A percentile compares a stretch with the other conserved stretches of the same genome.
phyloP scores from a whole-genome alignment of 305 asterid genomes.

The Striga hermonthica region DNA sequence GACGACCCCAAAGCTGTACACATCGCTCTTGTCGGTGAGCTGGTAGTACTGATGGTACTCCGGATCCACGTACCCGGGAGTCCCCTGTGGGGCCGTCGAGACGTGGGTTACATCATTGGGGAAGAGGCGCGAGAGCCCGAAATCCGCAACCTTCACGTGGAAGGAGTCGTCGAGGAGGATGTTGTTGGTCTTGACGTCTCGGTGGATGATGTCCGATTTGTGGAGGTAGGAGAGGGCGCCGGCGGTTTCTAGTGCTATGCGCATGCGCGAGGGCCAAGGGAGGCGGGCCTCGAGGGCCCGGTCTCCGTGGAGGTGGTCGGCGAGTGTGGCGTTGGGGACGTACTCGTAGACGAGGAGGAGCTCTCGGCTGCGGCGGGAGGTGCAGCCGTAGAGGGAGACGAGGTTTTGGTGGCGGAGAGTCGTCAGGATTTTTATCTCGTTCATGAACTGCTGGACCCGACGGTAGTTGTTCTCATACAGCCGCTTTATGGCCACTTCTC shows the following conservation, averaged over 20 bases:
- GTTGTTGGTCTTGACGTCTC: conserved; percentile 73
- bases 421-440: conserved; percentile 71
- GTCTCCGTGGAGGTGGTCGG: conserved; percentile 69
- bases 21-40: conserved; percentile 65
- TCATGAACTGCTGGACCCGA: conserved; percentile 65
- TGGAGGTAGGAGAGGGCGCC: conserved; percentile 69
- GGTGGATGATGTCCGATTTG: conserved; percentile 64
- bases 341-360: conserved; percentile 81
- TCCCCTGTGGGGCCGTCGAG: conserved; percentile 87
- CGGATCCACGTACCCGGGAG: conserved; percentile 83
- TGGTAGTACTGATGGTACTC: conserved; percentile 74
- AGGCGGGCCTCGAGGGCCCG: conserved; percentile 37
- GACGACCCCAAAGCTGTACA: conserved; percentile 79
- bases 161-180: conserved; percentile 58
- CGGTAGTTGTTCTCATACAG: conserved; percentile 66
- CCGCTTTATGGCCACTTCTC: conserved; percentile 77
- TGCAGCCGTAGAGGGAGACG: conserved; percentile 76
- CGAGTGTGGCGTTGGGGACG: conserved; percentile 67
- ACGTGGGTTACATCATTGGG: conserved; percentile 63
- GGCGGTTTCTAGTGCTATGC: conserved; percentile 71
- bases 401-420: conserved; percentile 63
- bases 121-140: conserved; percentile 72
- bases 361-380: conserved; percentile 64
- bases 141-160: conserved; percentile 74
- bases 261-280: conserved; percentile 63